Conservation (phyloP, 2,329 filamentous ascomycete species). For the Tolypocladium sp. region DNA sequence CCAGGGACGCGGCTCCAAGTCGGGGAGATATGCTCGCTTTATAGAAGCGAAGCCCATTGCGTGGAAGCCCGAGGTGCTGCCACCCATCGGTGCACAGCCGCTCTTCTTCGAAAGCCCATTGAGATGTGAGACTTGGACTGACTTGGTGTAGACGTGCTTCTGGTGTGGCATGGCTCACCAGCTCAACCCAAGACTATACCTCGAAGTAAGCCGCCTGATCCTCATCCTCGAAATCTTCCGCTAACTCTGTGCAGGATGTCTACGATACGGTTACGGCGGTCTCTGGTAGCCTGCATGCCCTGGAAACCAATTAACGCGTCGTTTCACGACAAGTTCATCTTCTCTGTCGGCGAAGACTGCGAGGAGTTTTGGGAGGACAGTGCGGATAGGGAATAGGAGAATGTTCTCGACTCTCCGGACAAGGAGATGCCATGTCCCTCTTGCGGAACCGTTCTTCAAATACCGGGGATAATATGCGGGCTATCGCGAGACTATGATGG, state of each 20-base stretch:
- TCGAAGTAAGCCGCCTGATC: slow-evolving; percentile 48
- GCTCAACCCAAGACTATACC: slow-evolving; percentile 57
- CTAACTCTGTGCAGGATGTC: background rate
- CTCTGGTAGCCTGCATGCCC: slow-evolving; percentile 51
- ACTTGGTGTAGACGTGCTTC: slow-evolving; percentile 46
- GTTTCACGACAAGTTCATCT: slow-evolving; percentile 48
- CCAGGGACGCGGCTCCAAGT: background rate
- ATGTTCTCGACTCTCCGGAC: slow-evolving; percentile 32
- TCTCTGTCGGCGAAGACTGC: slow-evolving; percentile 31
- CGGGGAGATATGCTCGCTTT: background rate
- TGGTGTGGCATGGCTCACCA: slow-evolving; percentile 67
- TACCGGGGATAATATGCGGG: slow-evolving; percentile 47
- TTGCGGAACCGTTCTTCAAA: slow-evolving; percentile 28
- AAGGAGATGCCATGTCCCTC: slow-evolving; percentile 41
- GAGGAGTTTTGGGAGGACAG: slow-evolving; percentile 30
- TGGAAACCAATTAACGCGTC: slow-evolving; percentile 47
- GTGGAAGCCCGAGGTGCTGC: background rate
- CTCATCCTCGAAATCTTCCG: background rate
- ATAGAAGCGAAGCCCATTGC: background rate
- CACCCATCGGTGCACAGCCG: background rate
- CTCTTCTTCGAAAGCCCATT: too few species aligned
- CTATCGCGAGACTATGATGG: slow-evolving; percentile 2
- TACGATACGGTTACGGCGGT: slow-evolving; percentile 40
- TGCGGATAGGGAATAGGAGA: slow-evolving; percentile 46
- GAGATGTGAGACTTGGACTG: too few species aligned